These are phyloP conservation scores for Filobasidium floriforme DNA, from an alignment of 768 basidiomycete genomes.

Conservation along the genomic window DNA sequence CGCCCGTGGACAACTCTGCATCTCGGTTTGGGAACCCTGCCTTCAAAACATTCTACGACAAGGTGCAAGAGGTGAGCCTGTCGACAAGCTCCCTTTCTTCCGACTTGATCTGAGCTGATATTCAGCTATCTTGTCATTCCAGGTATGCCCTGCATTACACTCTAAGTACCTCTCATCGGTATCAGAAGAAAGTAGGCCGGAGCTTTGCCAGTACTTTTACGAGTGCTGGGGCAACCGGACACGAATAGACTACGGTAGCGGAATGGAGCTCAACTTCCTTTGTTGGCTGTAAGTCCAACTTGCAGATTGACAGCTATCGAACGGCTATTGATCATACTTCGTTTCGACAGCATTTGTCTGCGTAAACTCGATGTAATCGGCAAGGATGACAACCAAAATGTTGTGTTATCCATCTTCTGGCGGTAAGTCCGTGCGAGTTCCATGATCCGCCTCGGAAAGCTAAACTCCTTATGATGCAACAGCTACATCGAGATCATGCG, in stretches of 20 bases:
- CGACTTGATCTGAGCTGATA: neutral
- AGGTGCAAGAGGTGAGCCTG: conserved; percentile 56
- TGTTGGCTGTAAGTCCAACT: conserved; percentile 75
- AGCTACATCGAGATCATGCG: conserved; percentile 52
- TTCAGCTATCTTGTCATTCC: neutral
- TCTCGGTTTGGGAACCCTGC: conserved; percentile 97
- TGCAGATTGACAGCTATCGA: neutral
- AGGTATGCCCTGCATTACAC: conserved; percentile 4
- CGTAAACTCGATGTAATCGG: conserved; percentile 60
- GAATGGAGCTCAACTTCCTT: conserved; percentile 96
- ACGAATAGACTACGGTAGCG: conserved; percentile 97
- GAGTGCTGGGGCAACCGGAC: conserved; percentile 87
- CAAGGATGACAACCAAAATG: conserved; percentile 60
- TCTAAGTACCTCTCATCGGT: conserved; percentile 1
- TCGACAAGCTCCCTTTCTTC: conserved; percentile 22
- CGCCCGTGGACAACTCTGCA: conserved; percentile 77
- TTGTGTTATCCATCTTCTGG: conserved; percentile 86
- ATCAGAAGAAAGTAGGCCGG: conserved; percentile 2
- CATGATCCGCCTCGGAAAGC: neutral
- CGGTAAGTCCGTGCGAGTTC: conserved; percentile 49
- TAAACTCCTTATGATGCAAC: neutral
- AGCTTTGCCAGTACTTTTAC: conserved; percentile 64
- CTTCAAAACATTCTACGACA: conserved; percentile 84
- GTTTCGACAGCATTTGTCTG: conserved; percentile 75
- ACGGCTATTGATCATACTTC: too few relatives aligned